These are phyloP conservation scores for Camelina sativa DNA, from an alignment of 345 rosid species.

Conservation along the genomic window DNA sequence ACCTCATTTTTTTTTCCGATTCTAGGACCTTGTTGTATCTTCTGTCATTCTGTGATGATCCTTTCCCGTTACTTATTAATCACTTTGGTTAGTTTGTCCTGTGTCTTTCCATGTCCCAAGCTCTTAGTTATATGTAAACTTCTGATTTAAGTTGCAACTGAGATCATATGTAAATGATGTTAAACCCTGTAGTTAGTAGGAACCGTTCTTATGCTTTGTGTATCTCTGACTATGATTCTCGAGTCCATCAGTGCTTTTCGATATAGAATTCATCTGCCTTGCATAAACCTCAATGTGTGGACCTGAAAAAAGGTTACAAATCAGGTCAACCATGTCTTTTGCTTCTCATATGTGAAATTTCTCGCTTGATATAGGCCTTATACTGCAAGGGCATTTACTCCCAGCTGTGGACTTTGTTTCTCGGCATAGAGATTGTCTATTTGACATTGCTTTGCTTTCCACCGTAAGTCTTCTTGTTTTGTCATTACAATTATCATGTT, in stretches of 20 bases:
- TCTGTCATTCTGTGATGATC: slow-evolving; percentile 14
- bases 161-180: not conserved
- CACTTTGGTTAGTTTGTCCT: not conserved
- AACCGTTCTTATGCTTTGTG: not conserved
- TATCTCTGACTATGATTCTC: not conserved
- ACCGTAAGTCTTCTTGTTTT: slow-evolving; percentile 58
- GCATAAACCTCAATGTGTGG: not conserved
- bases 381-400: slow-evolving; percentile 77
- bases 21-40: not conserved
- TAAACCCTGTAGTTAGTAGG: not conserved
- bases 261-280: not conserved
- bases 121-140: not conserved
- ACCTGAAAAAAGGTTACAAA: not conserved
- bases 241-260: not conserved
- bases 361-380: slow-evolving; percentile 59
- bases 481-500: slow-evolving; percentile 4
- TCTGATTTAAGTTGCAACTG: not conserved
- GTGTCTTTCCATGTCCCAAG: too few species aligned
- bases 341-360: slow-evolving; percentile 10
- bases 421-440: slow-evolving; percentile 73
- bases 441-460: slow-evolving; percentile 77
- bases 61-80: not conserved
- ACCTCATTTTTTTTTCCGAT: slow-evolving; percentile 15
- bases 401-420: slow-evolving; percentile 76
- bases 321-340: not conserved